These are phyloP conservation scores for Boechera stricta DNA, from an alignment of 345 rosid species.

Conservation along the genomic window DNA sequence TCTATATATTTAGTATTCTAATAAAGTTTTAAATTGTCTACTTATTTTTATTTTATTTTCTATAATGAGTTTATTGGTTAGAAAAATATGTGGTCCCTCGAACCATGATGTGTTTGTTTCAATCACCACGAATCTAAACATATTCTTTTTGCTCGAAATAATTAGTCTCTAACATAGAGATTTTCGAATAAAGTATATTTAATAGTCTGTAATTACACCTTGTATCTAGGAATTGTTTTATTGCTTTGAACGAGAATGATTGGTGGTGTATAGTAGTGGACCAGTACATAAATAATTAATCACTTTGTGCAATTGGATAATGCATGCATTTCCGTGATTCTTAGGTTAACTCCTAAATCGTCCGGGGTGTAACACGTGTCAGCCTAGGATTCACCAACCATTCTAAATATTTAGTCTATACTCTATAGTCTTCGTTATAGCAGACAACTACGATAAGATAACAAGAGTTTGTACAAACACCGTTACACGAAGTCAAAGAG, in stretches of 20 bases:
- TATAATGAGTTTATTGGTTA: neutral
- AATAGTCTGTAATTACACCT: slow-evolving; percentile 10
- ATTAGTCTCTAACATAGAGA: neutral
- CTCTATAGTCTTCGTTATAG: no score
- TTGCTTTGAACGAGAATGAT: slow-evolving; percentile 6
- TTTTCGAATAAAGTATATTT: neutral
- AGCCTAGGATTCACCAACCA: slow-evolving; percentile 1
- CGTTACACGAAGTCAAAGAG: neutral
- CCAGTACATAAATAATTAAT: slow-evolving; percentile 18
- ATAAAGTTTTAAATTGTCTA: neutral
- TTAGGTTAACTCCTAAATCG: neutral
- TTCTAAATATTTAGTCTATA: neutral
- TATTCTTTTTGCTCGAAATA: slow-evolving; percentile 33
- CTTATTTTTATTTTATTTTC: no score
- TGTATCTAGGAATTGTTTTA: slow-evolving; percentile 5
- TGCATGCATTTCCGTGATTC: slow-evolving; percentile 30
- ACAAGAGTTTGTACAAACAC: neutral
- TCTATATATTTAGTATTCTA: neutral
- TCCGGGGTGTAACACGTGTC: slow-evolving; percentile 25
- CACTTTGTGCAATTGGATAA: slow-evolving; percentile 9
- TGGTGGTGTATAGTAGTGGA: slow-evolving; percentile 14
- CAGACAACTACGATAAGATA: neutral
- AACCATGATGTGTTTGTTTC: slow-evolving; percentile 30
- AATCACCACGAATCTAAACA: slow-evolving; percentile 29
- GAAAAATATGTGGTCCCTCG: slow-evolving; percentile 25